Conservation (phyloP, 352 stramenopile species). For the Pythium rhizo-oryzae region DNA sequence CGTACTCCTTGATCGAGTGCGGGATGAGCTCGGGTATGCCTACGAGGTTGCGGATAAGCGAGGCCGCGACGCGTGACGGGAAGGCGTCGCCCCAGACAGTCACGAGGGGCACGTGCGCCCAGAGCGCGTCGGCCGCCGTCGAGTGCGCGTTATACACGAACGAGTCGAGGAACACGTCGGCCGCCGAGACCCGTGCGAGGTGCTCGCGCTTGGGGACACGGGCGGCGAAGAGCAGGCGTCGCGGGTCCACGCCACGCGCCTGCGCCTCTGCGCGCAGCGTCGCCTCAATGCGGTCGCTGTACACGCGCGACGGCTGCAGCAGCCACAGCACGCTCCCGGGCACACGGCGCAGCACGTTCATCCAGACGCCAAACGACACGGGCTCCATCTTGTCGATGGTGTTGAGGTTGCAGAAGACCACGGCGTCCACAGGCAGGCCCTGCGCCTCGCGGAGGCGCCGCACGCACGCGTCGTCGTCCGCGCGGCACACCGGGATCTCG, state of each 20-base stretch:
- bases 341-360: conserved; percentile 86
- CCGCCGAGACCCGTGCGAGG: conserved; percentile 71
- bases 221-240: conserved; percentile 71
- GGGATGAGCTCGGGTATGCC: conserved; percentile 37
- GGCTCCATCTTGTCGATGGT: conserved; percentile 95
- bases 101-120: conserved; percentile 88
- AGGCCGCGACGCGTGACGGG: conserved; percentile 67
- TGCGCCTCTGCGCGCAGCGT: conserved; percentile 65
- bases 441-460: not conserved
- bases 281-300: conserved; percentile 30
- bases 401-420: conserved; percentile 94
- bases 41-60: conserved; percentile 51
- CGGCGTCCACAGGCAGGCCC: conserved; percentile 32
- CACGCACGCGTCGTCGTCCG: not conserved
- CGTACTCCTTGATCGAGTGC: conserved; percentile 71
- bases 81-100: conserved; percentile 83
- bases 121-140: conserved; percentile 91
- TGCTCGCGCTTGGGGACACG: conserved; percentile 70
- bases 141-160: conserved; percentile 97
- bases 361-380: conserved; percentile 86
- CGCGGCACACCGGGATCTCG: conserved; percentile 35
- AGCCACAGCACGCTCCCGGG: conserved; percentile 89
- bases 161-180: conserved; percentile 96
- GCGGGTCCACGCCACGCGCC: conserved; percentile 57
- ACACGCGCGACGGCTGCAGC: conserved; percentile 40